A percentile compares a stretch with the other conserved stretches of the same genome.
phyloP scores from a whole-genome alignment of 768 basidiomycete species.

The Chalciporus sphaerocephalus region DNA sequence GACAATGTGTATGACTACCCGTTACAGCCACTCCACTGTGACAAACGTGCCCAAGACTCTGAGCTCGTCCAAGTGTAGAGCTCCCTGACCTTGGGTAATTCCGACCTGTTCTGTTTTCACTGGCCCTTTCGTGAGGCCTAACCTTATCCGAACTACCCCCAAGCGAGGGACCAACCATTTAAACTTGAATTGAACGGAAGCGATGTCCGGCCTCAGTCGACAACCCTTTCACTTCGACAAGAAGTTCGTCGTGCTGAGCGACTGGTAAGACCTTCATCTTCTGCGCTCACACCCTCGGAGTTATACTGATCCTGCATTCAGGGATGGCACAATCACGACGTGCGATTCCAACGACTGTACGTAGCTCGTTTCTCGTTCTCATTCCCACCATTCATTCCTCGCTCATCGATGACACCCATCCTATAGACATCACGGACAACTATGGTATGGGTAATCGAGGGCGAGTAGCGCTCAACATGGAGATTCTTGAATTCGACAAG shows the following conservation, averaged over 20 bases:
- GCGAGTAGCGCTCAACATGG: slow-evolving; percentile 59
- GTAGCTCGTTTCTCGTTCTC: slow-evolving; percentile 18
- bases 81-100: background rate
- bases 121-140: background rate
- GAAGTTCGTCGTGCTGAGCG: slow-evolving; percentile 81
- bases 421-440: slow-evolving; percentile 80
- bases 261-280: slow-evolving; percentile 59
- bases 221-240: slow-evolving; percentile 48
- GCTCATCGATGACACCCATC: background rate
- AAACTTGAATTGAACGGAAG: background rate
- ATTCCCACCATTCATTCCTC: background rate
- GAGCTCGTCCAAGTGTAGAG: background rate
- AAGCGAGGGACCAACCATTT: background rate
- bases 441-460: slow-evolving; percentile 75
- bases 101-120: background rate
- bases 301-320: slow-evolving; percentile 25
- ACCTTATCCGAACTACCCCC: background rate
- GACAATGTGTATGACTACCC: background rate
- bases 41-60: slow-evolving; percentile 15
- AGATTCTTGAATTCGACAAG: slow-evolving; percentile 57
- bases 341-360: slow-evolving; percentile 90
- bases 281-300: background rate
- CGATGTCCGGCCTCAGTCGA: slow-evolving; percentile 8
- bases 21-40: slow-evolving; percentile 13
- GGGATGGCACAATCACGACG: slow-evolving; percentile 93